phyloP scores from a whole-genome alignment of 352 stramenopile genomes.

The Globisporangium sylvaticum region DNA sequence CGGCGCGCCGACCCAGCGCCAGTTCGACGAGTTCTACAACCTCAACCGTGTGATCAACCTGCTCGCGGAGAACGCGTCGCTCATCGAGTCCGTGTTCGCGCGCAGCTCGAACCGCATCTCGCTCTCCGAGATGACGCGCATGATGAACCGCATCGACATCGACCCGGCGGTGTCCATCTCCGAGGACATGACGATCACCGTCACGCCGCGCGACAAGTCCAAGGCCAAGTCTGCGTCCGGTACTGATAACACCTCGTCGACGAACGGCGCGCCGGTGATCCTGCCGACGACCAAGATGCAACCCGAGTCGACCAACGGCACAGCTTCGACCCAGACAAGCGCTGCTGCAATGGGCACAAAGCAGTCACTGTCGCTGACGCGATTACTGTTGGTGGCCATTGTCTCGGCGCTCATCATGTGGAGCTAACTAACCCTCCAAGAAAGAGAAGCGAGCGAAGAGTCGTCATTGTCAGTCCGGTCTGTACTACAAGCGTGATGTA shows the following conservation, averaged over 20 bases:
- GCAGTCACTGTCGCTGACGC: background rate
- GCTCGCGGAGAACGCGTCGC: slow-evolving; percentile 22
- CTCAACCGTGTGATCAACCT: slow-evolving; percentile 28
- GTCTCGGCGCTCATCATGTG: background rate
- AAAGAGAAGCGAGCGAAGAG: background rate
- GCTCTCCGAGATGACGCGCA: slow-evolving; percentile 25
- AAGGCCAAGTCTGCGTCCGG: background rate
- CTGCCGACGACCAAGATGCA: background rate
- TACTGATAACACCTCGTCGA: background rate
- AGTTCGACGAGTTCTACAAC: slow-evolving; percentile 31
- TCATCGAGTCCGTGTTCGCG: slow-evolving; percentile 23
- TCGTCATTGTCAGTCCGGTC: background rate
- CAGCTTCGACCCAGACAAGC: background rate
- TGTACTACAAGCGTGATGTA: no score
- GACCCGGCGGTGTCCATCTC: slow-evolving; percentile 14
- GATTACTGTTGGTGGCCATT: background rate
- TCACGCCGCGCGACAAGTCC: background rate
- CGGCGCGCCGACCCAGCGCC: slow-evolving; percentile 15
- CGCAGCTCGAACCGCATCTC: slow-evolving; percentile 17
- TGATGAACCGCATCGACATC: slow-evolving; percentile 26
- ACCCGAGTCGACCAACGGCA: background rate
- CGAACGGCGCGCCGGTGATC: background rate
- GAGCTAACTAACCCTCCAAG: background rate
- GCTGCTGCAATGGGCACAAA: background rate
- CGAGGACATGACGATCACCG: slow-evolving; percentile 18